These are phyloP conservation scores for Aphanomyces astaci DNA, from an alignment of 352 stramenopile genomes.

Conservation along the genomic window DNA sequence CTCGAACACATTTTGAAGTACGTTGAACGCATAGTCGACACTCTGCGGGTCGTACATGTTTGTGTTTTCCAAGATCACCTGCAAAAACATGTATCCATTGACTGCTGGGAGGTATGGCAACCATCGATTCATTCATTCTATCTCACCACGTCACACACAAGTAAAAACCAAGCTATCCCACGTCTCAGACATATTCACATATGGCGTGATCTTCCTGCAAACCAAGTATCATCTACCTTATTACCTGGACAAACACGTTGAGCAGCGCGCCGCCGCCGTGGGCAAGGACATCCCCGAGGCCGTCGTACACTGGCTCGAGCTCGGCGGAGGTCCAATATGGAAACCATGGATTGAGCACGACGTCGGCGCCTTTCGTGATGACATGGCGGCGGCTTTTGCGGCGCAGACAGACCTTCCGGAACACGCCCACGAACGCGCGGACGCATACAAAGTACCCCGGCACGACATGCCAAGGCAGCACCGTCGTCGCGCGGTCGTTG, in stretches of 20 bases:
- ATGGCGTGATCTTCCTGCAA: neutral
- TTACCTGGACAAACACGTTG: constrained; percentile 65
- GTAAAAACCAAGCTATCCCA: no score
- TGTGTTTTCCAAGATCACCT: constrained; percentile 65
- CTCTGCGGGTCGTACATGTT: constrained; percentile 75
- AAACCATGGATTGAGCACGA: constrained; percentile 50
- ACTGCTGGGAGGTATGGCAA: no score
- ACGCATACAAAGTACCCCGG: constrained; percentile 69
- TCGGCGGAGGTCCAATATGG: constrained; percentile 67
- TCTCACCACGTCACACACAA: no score
- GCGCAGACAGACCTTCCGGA: constrained; percentile 70
- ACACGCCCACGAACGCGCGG: constrained; percentile 55
- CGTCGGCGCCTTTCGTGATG: constrained; percentile 47
- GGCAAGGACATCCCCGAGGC: constrained; percentile 49
- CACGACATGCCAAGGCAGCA: constrained; percentile 65
- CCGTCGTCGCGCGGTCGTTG: constrained; percentile 23
- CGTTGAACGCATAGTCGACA: constrained; percentile 77
- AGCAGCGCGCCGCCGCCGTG: constrained; percentile 59
- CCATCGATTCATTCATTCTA: no score
- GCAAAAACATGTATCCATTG: no score
- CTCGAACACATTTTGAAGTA: constrained; percentile 68
- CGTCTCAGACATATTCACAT: no score
- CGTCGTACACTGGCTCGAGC: constrained; percentile 47
- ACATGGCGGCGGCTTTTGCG: constrained; percentile 23
- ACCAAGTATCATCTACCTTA: no score